Base-by-base conservation (phyloP, 2,329 filamentous ascomycete genomes). In the Hypoxylon sp. region DNA sequence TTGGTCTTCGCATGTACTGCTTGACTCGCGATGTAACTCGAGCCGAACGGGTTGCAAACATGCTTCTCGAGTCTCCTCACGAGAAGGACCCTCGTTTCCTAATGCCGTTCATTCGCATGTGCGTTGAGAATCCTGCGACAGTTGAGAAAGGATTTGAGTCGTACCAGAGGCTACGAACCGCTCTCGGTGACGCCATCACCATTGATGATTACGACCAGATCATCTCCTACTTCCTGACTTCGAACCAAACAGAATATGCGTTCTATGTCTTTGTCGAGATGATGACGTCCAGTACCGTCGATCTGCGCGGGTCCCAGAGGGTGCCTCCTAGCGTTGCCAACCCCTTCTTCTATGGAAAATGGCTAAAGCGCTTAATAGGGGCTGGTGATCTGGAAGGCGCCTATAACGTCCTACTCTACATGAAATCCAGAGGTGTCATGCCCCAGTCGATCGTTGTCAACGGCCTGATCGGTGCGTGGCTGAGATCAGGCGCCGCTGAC, bases 241-340 rank as follows among this genome's bases (percentile, higher is more conserved):
- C 85, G 5, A 83, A 86, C 49, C 81, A 87, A 56, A 79, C 85
- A 4, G 83, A 89, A 58, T 81, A 87, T 58, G 91, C 90, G 0
- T 81, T 94, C 51, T 84, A 86, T 49, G 85, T 91, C 0, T 96
- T 96, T 73, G 90, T 89, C 65, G 91, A 97, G 72, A 96, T 97
- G 92, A 92, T 96, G 86, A 84, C 86, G 55, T 83, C 84, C 3
- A 82, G 83, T 4, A 71, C 78, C 40, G 73, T 85, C 50, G 78
- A 84, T 54, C 68, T 84, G 45, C 76, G 75, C 48, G 77, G 76
- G 55, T 70, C 65, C 46, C 66, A 69, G 6, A 72, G 68, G 47
- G 73, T 85, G 53, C 83, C 83, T 1, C 76, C 77, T 0, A 74
- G 78, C 7, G 74, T 86, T 33, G 79, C 77, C 46, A 95, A 96